Conservation (phyloP, 202 grass and related monocot species). For the Elaeis oleifera region DNA sequence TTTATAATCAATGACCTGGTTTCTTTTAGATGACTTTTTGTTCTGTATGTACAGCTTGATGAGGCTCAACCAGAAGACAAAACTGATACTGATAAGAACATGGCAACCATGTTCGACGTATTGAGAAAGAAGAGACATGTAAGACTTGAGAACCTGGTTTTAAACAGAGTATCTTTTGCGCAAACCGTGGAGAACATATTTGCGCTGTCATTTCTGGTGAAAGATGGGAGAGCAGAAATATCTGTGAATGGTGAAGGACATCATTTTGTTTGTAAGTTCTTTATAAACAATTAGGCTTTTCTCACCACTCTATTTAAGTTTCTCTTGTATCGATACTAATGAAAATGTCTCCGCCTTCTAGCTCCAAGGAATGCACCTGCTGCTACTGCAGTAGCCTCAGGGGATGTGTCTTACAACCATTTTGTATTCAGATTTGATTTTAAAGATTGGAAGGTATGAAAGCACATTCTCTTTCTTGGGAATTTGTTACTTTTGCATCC, state of each 20-base stretch:
- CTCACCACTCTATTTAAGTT: neutral
- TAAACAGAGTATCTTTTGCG: conserved; percentile 44
- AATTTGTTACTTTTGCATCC: neutral
- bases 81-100: conserved; percentile 35
- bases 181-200: conserved; percentile 54
- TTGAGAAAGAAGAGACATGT: conserved; percentile 25
- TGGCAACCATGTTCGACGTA: conserved; percentile 31
- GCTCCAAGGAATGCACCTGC: conserved; percentile 43
- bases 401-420: conserved; percentile 24
- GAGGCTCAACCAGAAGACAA: conserved; percentile 24
- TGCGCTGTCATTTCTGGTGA: conserved; percentile 52
- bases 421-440: conserved; percentile 44
- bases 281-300: conserved; percentile 2
- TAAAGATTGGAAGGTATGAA: conserved; percentile 36
- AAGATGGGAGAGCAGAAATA: conserved; percentile 45
- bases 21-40: too few species aligned
- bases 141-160: conserved; percentile 34
- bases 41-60: conserved; percentile 22
- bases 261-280: conserved; percentile 41
- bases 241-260: conserved; percentile 14
- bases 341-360: conserved; percentile 11
- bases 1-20: too few species aligned
- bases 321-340: conserved; percentile 6
- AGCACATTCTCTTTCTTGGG: neutral
- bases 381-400: conserved; percentile 22